phyloP scores from a whole-genome alignment of 371 early-diverging fungal genomes.

The Zychaea mexicana region DNA sequence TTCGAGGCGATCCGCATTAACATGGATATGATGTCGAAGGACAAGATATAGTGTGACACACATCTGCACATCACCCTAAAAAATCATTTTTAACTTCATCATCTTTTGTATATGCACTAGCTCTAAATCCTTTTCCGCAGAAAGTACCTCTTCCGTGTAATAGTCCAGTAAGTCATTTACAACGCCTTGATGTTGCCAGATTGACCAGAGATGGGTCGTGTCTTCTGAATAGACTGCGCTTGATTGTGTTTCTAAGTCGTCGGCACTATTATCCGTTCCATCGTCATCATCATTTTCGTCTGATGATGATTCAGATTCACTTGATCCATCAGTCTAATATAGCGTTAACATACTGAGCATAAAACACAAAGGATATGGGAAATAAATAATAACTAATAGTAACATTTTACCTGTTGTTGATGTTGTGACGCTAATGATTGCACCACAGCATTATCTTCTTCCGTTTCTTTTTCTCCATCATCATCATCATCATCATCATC shows the following conservation, averaged over 20 bases:
- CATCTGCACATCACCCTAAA: conserved; percentile 83
- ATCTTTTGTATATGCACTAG: not conserved
- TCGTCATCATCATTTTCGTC: not conserved
- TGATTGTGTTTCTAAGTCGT: not conserved
- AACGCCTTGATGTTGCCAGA: conserved; percentile 62
- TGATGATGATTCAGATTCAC: not conserved
- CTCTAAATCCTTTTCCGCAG: not conserved
- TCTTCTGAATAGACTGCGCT: not conserved
- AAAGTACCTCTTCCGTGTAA: conserved; percentile 71
- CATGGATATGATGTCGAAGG: conserved; percentile 48
- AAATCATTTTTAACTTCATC: not conserved
- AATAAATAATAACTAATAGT: too few species aligned
- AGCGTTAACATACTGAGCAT: not conserved
- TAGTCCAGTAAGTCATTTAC: conserved; percentile 65
- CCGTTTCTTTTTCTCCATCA: not conserved
- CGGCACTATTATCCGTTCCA: not conserved
- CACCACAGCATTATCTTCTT: too few species aligned
- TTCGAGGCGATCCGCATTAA: conserved; percentile 55
- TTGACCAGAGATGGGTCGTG: conserved; percentile 33
- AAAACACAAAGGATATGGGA: not conserved
- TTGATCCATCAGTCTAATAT: not conserved
- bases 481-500: not conserved
- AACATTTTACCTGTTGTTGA: not conserved
- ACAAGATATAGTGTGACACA: conserved; percentile 75
- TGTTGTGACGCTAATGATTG: not conserved